A percentile compares a stretch with the other conserved stretches of the same genome.
These are phyloP conservation scores for Podospora pseudopauciseta DNA, from an alignment of 495 filamentous ascomycete genomes.

Conservation along the genomic window DNA sequence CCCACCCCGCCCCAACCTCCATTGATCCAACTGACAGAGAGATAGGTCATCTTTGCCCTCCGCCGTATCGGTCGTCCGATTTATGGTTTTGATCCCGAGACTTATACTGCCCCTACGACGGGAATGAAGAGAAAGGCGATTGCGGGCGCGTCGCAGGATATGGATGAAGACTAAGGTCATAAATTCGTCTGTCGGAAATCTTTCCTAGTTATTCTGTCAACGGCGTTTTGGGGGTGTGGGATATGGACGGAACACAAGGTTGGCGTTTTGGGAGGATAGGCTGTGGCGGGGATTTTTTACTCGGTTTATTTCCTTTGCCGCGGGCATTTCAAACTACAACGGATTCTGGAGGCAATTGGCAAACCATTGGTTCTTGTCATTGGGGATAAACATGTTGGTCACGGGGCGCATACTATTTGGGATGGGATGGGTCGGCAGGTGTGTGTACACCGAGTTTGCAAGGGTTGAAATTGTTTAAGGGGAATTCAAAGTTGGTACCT, in stretches of 20 bases:
- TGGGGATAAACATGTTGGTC: not conserved
- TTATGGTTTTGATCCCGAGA: slow-evolving; percentile 48
- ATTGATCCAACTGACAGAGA: not conserved
- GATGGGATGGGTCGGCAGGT: not conserved
- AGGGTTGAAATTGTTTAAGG: too few relatives aligned
- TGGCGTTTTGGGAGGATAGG: too few relatives aligned
- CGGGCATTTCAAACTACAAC: too few relatives aligned
- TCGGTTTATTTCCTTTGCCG: too few relatives aligned
- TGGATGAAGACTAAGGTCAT: not conserved
- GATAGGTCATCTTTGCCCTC: slow-evolving; percentile 62
- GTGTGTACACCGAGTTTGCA: not conserved
- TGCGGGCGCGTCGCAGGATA: not conserved
- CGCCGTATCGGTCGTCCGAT: slow-evolving; percentile 46
- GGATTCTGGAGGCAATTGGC: too few relatives aligned
- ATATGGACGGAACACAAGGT: too few relatives aligned
- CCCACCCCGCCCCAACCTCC: not conserved
- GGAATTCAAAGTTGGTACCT: not conserved
- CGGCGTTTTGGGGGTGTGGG: too few relatives aligned
- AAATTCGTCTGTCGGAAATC: not conserved
- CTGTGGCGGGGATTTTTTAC: too few relatives aligned
- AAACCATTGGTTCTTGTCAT: not conserved
- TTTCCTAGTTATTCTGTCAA: too few relatives aligned
- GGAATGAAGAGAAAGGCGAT: not conserved
- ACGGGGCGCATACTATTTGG: not conserved
- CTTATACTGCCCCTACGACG: not conserved